Evolutionary conservation across 371 early-diverging fungal genomes (phyloP).

Genomic region (Rhizopus sp.): DNA sequence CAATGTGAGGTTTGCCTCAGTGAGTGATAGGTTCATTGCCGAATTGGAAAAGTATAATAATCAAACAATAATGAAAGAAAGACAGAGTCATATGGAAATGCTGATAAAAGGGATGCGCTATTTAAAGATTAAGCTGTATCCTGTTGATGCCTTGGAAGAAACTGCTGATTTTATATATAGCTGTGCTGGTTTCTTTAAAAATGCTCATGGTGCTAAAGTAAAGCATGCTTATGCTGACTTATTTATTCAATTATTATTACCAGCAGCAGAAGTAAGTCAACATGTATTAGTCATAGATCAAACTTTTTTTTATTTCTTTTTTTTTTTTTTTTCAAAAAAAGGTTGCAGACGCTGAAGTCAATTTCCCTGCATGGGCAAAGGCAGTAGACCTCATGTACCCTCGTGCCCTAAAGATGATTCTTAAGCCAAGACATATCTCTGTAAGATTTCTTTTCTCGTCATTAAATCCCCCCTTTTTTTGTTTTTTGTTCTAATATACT

Average conservation of each 20-base stretch:
- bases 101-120: slow-evolving; percentile 89
- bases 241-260: slow-evolving; percentile 88
- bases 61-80: slow-evolving; percentile 54
- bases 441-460: slow-evolving; percentile 27
- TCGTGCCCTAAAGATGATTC: slow-evolving; percentile 88
- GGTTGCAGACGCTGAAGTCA: slow-evolving; percentile 93
- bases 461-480: no score
- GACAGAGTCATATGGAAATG: slow-evolving; percentile 84
- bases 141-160: slow-evolving; percentile 90
- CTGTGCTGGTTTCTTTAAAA: slow-evolving; percentile 85
- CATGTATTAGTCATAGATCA: background rate
- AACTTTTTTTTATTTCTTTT: slow-evolving; percentile 6
- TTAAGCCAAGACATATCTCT: slow-evolving; percentile 76
- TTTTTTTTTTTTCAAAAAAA: slow-evolving; percentile 17
- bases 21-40: slow-evolving; percentile 91
- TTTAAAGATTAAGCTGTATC: slow-evolving; percentile 88
- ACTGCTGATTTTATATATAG: slow-evolving; percentile 90
- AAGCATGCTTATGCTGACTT: slow-evolving; percentile 91
- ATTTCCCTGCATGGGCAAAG: slow-evolving; percentile 90
- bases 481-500: background rate
- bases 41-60: slow-evolving; percentile 78
- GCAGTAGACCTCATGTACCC: slow-evolving; percentile 89
- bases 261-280: slow-evolving; percentile 75
- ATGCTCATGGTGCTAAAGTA: slow-evolving; percentile 77
- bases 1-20: slow-evolving; percentile 85